A percentile compares a stretch with the other conserved stretches of the same genome.
phyloP scores from a whole-genome alignment of 768 basidiomycete species.

The Leccinum arenicola region DNA sequence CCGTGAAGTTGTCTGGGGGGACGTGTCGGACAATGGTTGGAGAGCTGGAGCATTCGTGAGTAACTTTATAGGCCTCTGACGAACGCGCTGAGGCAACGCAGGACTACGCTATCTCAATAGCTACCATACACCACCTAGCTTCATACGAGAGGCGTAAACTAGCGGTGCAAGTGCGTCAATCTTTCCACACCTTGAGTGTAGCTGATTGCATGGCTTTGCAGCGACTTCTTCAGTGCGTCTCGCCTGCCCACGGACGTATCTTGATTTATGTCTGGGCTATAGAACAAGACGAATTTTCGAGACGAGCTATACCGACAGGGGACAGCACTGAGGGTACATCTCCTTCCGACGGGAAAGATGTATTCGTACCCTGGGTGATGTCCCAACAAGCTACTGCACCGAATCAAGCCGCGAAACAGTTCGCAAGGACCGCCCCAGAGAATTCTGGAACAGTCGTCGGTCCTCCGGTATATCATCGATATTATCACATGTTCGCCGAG shows the following conservation, averaged over 20 bases:
- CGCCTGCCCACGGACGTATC: conserved; percentile 67
- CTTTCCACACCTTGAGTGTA: not conserved
- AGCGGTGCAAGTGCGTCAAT: conserved; percentile 64
- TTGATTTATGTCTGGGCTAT: conserved; percentile 97
- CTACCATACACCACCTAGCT: conserved; percentile 94
- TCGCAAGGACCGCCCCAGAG: not conserved
- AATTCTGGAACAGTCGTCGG: conserved; percentile 4
- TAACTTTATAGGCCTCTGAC: conserved; percentile 9
- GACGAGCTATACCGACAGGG: conserved; percentile 54
- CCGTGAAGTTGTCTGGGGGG: conserved; percentile 78
- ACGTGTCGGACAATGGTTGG: conserved; percentile 74
- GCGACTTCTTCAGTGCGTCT: conserved; percentile 65
- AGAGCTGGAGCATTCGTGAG: conserved; percentile 78
- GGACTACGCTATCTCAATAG: conserved; percentile 97
- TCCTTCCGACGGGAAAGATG: conserved; percentile 59
- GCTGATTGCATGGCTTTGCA: conserved; percentile 24
- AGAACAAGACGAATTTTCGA: conserved; percentile 86
- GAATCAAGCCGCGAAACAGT: conserved; percentile 13
- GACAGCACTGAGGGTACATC: not conserved
- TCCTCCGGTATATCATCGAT: conserved; percentile 68
- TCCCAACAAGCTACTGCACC: conserved; percentile 33
- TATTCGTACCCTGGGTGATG: conserved; percentile 88
- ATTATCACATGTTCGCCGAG: conserved; percentile 92
- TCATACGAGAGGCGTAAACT: conserved; percentile 68
- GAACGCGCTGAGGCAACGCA: conserved; percentile 31